A percentile compares a stretch with the other conserved stretches of the same genome.
Conservation (phyloP, 352 stramenopile species). For the Peronospora destructor region DNA sequence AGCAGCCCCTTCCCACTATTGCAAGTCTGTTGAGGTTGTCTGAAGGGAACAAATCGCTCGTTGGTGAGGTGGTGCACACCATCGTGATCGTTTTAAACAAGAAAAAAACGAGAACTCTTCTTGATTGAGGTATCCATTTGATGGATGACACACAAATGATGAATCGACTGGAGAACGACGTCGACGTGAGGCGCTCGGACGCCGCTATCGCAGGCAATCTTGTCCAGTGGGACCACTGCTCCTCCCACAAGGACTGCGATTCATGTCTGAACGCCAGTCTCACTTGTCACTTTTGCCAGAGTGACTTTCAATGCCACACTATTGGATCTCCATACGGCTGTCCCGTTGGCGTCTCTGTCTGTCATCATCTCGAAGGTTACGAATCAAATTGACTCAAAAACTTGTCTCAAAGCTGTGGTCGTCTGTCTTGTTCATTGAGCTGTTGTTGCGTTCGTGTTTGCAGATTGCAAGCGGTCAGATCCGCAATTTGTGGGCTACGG, state of each 20-base stretch:
- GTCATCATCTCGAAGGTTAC: constrained; percentile 71
- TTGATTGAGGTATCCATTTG: too few relatives aligned
- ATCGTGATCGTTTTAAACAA: too few relatives aligned
- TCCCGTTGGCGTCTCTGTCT: constrained; percentile 61
- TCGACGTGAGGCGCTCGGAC: background rate
- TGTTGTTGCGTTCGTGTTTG: background rate
- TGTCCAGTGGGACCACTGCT: constrained; percentile 34
- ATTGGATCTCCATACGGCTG: constrained; percentile 67
- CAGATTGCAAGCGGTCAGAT: constrained; percentile 68
- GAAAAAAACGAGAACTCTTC: too few relatives aligned
- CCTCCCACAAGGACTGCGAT: constrained; percentile 63
- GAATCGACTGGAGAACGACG: background rate
- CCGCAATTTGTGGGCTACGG: constrained; percentile 79
- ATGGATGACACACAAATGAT: background rate
- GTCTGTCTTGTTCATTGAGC: background rate
- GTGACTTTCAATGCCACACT: constrained; percentile 77
- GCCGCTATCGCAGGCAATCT: background rate
- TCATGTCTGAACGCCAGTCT: constrained; percentile 66
- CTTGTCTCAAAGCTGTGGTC: too few relatives aligned
- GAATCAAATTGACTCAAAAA: too few relatives aligned
- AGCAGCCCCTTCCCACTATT: too few relatives aligned
- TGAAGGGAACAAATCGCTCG: too few relatives aligned
- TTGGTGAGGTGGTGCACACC: too few relatives aligned
- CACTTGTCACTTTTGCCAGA: constrained; percentile 78
- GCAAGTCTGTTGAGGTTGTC: too few relatives aligned